Base-by-base conservation (phyloP, 331 rosid genomes). In the Cydonia oblonga region DNA sequence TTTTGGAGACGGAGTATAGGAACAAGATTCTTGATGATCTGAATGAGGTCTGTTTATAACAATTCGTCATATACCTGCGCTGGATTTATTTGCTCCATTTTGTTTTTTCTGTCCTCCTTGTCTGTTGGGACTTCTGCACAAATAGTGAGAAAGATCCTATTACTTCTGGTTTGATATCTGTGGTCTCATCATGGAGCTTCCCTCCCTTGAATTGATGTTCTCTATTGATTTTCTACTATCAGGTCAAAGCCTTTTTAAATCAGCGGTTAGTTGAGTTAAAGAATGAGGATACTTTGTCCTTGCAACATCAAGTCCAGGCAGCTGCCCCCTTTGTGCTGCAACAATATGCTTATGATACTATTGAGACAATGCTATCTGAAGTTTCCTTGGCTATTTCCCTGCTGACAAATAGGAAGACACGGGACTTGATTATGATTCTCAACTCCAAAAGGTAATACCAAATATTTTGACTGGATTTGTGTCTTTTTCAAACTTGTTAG, bases 221-320 rank as follows among this genome's bases (percentile, higher is more conserved):
- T 60, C 22, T 59, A 4, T 77, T 76, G 68, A 42, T 72, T 63
- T 57, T 73, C n/a, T 81, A 69, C 68, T 74, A 69, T 81, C 83
- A 93, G 98, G 23, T 93, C 69, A 89, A 88, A 82, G 88, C 98
- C 59, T 90, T 93, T 85, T 74, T 93, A 77, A 83, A 69, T 78
- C 96, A 93, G 81, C 90, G 96, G 59, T 77, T 89, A 85, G 77
- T 82, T 66, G 98, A 93, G 74, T 78, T 86, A 81, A 82, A 83
- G 86, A 87, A 86, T 77, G 96, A 72, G 60, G 97, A 89, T 79
- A 87, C 96, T 76, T 72, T 86, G 82, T 82, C 98, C 66, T 79
- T 93, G 66, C 98, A 90, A 79, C 80, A 93, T 89, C 97, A 90
- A 90, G 97, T 93, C 54, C 97, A 93, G 84, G 88, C 96, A 65